A percentile compares a stretch with the other conserved stretches of the same genome.
Conservation (phyloP, 1,284 basidiomycete species). For the Agroathelia rolfsii region DNA sequence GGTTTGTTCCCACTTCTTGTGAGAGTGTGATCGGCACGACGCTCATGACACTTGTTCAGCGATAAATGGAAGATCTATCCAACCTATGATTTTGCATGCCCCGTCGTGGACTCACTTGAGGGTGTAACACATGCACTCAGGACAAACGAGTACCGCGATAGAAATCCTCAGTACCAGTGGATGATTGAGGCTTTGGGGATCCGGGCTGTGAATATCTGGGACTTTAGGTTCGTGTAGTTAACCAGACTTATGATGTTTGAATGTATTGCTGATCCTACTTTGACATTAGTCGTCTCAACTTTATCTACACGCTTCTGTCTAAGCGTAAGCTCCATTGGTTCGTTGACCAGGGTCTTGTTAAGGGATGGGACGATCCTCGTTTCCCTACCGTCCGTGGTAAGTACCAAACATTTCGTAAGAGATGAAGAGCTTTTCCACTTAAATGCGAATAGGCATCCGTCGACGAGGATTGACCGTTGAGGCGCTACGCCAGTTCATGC, state of each 20-base stretch:
- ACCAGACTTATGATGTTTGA: background rate
- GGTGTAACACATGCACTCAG: slow-evolving; percentile 97
- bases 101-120: slow-evolving; percentile 92
- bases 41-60: slow-evolving; percentile 26
- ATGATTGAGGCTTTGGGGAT: slow-evolving; percentile 82
- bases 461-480: slow-evolving; percentile 96
- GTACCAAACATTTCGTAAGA: too few relatives aligned
- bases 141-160: slow-evolving; percentile 97
- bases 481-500: slow-evolving; percentile 92
- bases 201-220: slow-evolving; percentile 88
- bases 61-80: slow-evolving; percentile 96
- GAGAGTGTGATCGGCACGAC: slow-evolving; percentile 2
- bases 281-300: slow-evolving; percentile 92
- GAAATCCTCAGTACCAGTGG: slow-evolving; percentile 97
- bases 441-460: slow-evolving; percentile 58
- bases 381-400: slow-evolving; percentile 94
- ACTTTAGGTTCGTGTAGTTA: slow-evolving; percentile 63
- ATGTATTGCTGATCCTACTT: slow-evolving; percentile 11
- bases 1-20: too few relatives aligned
- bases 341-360: slow-evolving; percentile 79
- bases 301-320: slow-evolving; percentile 96
- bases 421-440: slow-evolving; percentile 5
- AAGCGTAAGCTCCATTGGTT: slow-evolving; percentile 98
- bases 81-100: slow-evolving; percentile 98
- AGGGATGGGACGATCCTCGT: slow-evolving; percentile 96